Evolutionary conservation across 2,329 filamentous ascomycete species (phyloP).

Genomic region (Colletotrichum cuscutae): DNA sequence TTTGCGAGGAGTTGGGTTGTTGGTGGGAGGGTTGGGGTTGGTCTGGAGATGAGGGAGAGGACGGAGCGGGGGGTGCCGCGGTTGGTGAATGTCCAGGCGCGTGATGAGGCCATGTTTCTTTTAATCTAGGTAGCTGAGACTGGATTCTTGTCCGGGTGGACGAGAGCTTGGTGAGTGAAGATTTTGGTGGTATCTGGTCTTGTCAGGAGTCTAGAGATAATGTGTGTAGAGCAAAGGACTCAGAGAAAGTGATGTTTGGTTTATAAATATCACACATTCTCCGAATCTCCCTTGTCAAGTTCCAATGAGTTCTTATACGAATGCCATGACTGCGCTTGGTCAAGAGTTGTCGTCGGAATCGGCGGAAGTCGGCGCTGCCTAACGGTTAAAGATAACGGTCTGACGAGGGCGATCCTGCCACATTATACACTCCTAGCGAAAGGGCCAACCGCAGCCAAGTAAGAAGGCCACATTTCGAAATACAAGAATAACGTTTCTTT

Average conservation of each 20-base stretch:
- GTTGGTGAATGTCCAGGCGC: conserved; percentile 43
- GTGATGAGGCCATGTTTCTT: conserved; percentile 31
- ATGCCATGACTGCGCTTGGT: background rate
- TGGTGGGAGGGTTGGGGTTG: conserved; percentile 41
- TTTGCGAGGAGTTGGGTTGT: conserved; percentile 41
- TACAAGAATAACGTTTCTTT: background rate
- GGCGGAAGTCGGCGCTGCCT: background rate
- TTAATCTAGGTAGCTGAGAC: background rate
- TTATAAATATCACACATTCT: too few relatives aligned
- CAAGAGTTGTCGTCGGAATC: background rate
- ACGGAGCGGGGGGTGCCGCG: conserved; percentile 42
- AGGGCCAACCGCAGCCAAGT: background rate
- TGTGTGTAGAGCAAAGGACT: background rate
- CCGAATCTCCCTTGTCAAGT: background rate
- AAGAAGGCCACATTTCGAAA: background rate
- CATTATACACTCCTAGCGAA: background rate
- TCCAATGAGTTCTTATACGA: background rate
- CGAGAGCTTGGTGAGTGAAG: background rate
- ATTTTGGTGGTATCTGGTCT: too few relatives aligned
- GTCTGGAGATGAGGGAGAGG: conserved; percentile 39
- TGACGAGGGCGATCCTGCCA: background rate
- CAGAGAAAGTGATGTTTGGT: too few relatives aligned
- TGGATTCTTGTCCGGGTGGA: background rate
- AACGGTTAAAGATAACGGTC: background rate
- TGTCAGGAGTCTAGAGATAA: background rate